Evolutionary conservation across 208 protist genomes (phyloP).

Genomic region (Acanthamoeba polyphaga): DNA sequence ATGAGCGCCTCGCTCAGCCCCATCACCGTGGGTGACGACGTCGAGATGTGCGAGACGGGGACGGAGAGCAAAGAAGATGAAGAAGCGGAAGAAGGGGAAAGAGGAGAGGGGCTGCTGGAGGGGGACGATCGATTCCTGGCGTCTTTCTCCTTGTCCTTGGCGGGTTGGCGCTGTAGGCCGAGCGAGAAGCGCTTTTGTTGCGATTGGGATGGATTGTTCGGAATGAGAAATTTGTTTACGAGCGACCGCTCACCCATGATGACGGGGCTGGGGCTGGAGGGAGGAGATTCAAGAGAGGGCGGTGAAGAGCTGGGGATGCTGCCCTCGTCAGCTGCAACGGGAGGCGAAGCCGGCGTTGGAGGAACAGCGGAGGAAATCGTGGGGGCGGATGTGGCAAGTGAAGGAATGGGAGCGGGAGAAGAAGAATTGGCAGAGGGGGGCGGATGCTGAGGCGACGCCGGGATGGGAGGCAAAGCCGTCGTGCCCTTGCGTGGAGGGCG

Average conservation of each 20-base stretch:
- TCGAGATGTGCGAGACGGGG: not conserved
- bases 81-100: not conserved
- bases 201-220: not conserved
- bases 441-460: not conserved
- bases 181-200: slow-evolving; percentile 52
- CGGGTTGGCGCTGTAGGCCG: slow-evolving; percentile 14
- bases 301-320: not conserved
- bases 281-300: not conserved
- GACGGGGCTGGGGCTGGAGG: not conserved
- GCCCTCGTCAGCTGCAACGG: not conserved
- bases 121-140: not conserved
- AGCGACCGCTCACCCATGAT: not conserved
- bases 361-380: not conserved
- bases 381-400: not conserved
- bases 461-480: not conserved
- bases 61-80: not conserved
- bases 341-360: not conserved
- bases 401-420: not conserved
- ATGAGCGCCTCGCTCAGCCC: slow-evolving; percentile 22
- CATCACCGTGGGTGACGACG: not conserved
- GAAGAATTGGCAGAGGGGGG: not conserved
- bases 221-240: slow-evolving; percentile 60
- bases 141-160: slow-evolving; percentile 34
- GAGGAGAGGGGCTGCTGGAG: not conserved
- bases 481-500: slow-evolving; percentile 32